Evolutionary conservation across 176 grass and related monocot species (phyloP), one percentile per base, ranked within the genome.

Genomic region (Rhynchospora pubera): DNA sequence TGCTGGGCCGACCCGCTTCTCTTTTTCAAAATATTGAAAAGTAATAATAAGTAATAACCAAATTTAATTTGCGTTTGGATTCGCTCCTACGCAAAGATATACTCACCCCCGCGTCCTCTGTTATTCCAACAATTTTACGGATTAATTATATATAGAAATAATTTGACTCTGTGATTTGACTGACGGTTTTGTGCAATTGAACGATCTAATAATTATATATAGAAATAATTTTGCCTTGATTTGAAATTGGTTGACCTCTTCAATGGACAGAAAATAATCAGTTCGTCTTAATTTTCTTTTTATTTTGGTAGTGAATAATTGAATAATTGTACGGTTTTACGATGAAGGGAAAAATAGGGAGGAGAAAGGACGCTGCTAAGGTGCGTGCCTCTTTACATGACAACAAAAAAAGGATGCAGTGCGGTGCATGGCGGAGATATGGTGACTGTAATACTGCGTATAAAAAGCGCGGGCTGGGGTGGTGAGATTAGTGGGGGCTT

Each of bases 21-120:
- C 61, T 67, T 82, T 67, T 82, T 82, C 22, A 34, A 79, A 79
- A 79, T 59, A 59, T 79, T 58, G 57, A 79, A 44, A 79, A 56
- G 8, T 79, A 79, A 79, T 58, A 79, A 56, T 79, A 79, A n/a
- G n/a, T n/a, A n/a, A 9, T 79, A 79, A 79, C 34, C 10, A 62
- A 16, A 62, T 42, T 39, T 14, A 22, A 22, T 42, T 79, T 39
- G 13, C 18, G 43, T 81, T 39, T 51, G 79, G 79, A 82, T 82
- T 65, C 79, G 47, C 45, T 82, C 72, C 72, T 56, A 77, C 72
- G 50, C 24, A 55, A 77, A 77, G 47, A 77, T 77, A 77, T 56
- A 56, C 50, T n/a, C 2, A 26, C 72, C 45, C 18, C 47, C 50
- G 13, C 11, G 24, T 77, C 10, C 72, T 77, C 72, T 56, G 72